Evolutionary conservation across 306 rosid species (phyloP).

Genomic region (Fragaria nilgerrensis): DNA sequence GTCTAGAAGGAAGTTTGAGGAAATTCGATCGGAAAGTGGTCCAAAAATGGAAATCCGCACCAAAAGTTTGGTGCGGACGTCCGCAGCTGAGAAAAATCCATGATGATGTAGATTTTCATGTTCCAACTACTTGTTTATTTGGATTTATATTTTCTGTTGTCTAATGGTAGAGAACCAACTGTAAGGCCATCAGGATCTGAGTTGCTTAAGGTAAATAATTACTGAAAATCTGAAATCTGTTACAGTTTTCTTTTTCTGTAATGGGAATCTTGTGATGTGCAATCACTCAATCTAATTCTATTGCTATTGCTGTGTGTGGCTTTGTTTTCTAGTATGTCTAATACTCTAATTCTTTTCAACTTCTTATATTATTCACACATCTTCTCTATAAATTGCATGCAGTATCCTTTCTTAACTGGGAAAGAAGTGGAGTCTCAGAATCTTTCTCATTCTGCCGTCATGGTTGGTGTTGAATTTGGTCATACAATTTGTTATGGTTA

Average conservation of each 20-base stretch:
- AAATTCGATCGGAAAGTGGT: too few species aligned
- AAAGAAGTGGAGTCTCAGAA: conserved; percentile 38
- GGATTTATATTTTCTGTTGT: conserved; percentile 12
- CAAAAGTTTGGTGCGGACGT: too few species aligned
- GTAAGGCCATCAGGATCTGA: conserved; percentile 75
- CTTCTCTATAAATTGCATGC: conserved; percentile 36
- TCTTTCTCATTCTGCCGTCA: conserved; percentile 25
- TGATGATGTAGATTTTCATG: too few species aligned
- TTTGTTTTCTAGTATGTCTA: not conserved
- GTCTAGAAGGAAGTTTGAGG: too few species aligned
- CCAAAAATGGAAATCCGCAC: too few species aligned
- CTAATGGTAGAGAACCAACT: conserved; percentile 75
- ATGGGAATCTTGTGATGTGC: conserved; percentile 13
- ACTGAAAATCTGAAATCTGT: not conserved
- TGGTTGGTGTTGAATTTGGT: conserved; percentile 41
- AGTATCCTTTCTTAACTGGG: conserved; percentile 94
- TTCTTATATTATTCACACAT: conserved; percentile 14
- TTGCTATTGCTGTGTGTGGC: not conserved
- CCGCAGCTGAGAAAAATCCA: too few species aligned
- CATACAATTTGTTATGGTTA: too few species aligned
- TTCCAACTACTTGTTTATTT: not conserved
- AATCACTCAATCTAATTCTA: conserved; percentile 1
- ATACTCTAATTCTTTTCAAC: conserved; percentile 4
- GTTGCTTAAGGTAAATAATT: conserved; percentile 65
- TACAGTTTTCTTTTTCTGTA: conserved; percentile 15